These are phyloP conservation scores for Psilocybe mexicana DNA, from an alignment of 1,284 basidiomycete genomes.

Conservation along the genomic window DNA sequence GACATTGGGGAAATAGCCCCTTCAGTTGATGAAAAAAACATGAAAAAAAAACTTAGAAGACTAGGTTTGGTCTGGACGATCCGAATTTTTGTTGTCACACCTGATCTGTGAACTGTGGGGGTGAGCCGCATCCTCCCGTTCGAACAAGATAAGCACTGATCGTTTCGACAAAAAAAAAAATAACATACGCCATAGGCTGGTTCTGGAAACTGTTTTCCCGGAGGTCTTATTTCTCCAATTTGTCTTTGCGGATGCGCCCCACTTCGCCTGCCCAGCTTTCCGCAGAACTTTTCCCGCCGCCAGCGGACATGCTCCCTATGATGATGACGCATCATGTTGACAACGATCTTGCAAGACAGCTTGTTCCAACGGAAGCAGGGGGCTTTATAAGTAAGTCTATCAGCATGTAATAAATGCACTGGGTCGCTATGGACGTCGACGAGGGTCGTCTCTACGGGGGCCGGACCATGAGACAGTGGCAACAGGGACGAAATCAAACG, in stretches of 20 bases:
- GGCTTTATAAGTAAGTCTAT: background rate
- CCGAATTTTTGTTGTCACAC: background rate
- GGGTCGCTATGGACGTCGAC: conserved; percentile 20
- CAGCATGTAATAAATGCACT: background rate
- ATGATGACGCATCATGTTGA: background rate
- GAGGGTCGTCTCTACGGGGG: conserved; percentile 10
- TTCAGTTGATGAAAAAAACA: conserved; percentile 4
- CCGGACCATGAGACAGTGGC: conserved; percentile 5
- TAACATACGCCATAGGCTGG: background rate
- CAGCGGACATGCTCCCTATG: background rate
- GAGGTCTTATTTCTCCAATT: no score
- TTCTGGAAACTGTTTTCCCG: conserved; percentile 9
- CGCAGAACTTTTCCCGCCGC: background rate
- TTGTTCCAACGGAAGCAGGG: conserved; percentile 3
- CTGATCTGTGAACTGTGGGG: background rate
- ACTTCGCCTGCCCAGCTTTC: no score
- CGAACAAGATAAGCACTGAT: background rate
- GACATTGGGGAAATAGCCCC: conserved; percentile 21
- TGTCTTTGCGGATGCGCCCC: no score
- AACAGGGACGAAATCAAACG: conserved; percentile 19
- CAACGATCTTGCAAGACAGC: conserved; percentile 8
- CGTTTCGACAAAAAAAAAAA: background rate
- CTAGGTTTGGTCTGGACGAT: conserved; percentile 5
- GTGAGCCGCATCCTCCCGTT: background rate
- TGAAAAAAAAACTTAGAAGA: background rate